Base-by-base conservation (phyloP, 306 rosid genomes). In the Cyamopsis tetragonoloba region DNA sequence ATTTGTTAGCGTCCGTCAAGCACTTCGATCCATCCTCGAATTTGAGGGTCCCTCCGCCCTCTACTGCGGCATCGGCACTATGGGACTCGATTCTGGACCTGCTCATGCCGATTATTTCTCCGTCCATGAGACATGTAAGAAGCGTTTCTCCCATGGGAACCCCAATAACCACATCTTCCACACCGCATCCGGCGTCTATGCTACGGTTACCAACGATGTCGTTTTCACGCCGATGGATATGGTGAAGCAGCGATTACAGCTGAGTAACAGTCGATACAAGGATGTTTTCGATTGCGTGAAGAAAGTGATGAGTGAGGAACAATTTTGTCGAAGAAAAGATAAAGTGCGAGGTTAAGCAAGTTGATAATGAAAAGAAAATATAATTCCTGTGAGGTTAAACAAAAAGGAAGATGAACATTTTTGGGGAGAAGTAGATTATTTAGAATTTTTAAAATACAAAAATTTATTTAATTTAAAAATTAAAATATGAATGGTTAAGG, bases 231-330 rank as follows among this genome's bases (percentile, higher is more conserved):
- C 89, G 0, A 78, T 78, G 86, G 89, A 84, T 31, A 69, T 84
- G 84, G 89, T 84, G 82, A 84, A 84, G 83, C 89, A 84, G 80
- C 70, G 89, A 68, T 61, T 84, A 65, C 89, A 84, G 66, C 51
- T 81, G 70, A 70, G 67, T 20, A 63, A 63, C 12, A 81, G 82
- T 34, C 82, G 80, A 2, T 84, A 84, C 72, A 69, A 38, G 53
- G 89, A 86, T 0, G 86, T 81, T 4, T 61, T 37, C 64, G 89
- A 84, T 71, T 84, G 89, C 38, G 76, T 81, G 64, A 61, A 14
- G 63, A 81, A 58, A 71, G 86, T 78, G 26, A 20, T 75, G 72
- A 48, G 48, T 46, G 89, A 84, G 50, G 89, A 84, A 3, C n/a
- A n/a, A n/a, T n/a, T n/a, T n/a, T n/a, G n/a, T n/a, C n/a, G n/a